A percentile compares a stretch with the other conserved stretches of the same genome.
Evolutionary conservation across 768 basidiomycete genomes (phyloP).

Genomic region (Exidia glandulosa): DNA sequence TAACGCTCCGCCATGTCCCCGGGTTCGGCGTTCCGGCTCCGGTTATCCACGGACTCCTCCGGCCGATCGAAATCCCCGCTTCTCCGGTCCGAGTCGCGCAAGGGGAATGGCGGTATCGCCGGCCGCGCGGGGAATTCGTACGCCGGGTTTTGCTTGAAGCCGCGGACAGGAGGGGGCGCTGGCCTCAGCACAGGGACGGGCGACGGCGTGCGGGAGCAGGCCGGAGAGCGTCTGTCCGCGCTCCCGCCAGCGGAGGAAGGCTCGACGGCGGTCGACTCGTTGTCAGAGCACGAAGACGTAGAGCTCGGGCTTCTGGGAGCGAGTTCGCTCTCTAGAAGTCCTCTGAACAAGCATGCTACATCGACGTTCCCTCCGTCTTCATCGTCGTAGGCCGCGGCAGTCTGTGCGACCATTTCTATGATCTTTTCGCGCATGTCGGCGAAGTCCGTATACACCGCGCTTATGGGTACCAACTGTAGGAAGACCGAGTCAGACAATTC

Average conservation of each 20-base stretch:
- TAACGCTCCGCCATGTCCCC: background rate
- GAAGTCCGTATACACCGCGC: background rate
- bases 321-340: background rate
- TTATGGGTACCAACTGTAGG: background rate
- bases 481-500: background rate
- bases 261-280: background rate
- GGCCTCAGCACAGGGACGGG: background rate
- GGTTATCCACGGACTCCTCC: background rate
- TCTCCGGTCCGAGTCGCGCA: background rate
- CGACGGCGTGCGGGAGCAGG: background rate
- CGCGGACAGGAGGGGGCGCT: background rate
- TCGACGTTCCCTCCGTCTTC: background rate
- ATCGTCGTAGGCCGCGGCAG: background rate
- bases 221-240: background rate
- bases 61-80: too few relatives aligned
- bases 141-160: background rate
- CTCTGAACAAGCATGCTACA: background rate
- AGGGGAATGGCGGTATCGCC: background rate
- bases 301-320: background rate
- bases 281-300: background rate
- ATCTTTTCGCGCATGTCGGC: background rate
- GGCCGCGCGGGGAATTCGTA: background rate
- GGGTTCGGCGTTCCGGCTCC: background rate
- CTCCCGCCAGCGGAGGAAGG: background rate
- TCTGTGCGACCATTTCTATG: background rate